Conservation (phyloP, 2,329 filamentous ascomycete genomes). For the Blastomyces silverae region DNA sequence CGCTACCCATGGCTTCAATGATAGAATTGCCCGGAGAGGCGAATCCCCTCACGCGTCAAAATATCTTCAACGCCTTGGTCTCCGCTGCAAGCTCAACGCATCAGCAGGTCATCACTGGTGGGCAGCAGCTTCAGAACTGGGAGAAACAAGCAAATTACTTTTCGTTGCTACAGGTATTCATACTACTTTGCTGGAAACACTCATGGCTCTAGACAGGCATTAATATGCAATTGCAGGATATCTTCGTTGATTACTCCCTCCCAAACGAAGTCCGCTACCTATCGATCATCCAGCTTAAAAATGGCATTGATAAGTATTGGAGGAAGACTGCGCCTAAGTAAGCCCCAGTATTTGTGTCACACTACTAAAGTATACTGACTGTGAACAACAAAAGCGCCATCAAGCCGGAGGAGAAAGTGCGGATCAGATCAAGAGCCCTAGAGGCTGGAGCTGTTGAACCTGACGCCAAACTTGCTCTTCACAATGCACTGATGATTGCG, state of each 20-base stretch:
- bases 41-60: conserved; percentile 58
- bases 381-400: conserved; percentile 45
- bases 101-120: conserved; percentile 59
- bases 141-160: conserved; percentile 61
- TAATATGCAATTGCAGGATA: conserved; percentile 48
- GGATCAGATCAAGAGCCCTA: conserved; percentile 68
- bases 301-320: conserved; percentile 95
- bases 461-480: conserved; percentile 67
- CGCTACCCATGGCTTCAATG: conserved; percentile 55
- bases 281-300: conserved; percentile 89
- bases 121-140: conserved; percentile 65
- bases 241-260: conserved; percentile 72
- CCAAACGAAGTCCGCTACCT: conserved; percentile 76
- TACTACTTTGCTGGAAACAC: neutral
- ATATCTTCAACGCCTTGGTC: conserved; percentile 59
- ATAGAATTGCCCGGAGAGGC: conserved; percentile 80
- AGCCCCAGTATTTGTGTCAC: conserved; percentile 14
- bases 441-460: conserved; percentile 71
- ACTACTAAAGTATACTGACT: neutral
- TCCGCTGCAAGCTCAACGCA: conserved; percentile 58
- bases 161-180: conserved; percentile 58
- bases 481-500: conserved; percentile 79
- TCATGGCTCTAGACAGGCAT: neutral
- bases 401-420: conserved; percentile 62
- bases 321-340: conserved; percentile 67